Conservation (phyloP, 169 alveolate genomes). For the Plasmodium billcollinsi region DNA sequence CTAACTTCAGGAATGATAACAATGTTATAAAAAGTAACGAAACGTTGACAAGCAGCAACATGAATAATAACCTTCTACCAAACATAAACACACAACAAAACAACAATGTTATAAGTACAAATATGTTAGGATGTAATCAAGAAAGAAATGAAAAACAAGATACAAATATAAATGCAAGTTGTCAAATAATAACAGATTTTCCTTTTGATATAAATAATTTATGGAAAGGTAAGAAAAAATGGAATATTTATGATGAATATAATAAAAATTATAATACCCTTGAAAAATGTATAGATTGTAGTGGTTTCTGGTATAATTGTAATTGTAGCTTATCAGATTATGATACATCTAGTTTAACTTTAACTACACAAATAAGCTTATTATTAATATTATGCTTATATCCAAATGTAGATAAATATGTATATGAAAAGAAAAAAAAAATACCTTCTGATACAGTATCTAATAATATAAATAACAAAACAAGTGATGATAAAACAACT, state of each 20-base stretch:
- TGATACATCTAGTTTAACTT: conserved; percentile 30
- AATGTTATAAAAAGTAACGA: background rate
- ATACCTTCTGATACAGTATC: background rate
- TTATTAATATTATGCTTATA: conserved; percentile 61
- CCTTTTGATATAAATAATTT: background rate
- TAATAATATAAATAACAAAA: background rate
- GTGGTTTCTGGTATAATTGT: conserved; percentile 70
- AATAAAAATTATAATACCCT: background rate
- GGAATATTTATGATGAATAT: conserved; percentile 27
- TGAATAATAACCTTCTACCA: background rate
- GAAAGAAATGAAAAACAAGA: background rate
- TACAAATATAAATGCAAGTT: background rate
- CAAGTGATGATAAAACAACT: background rate
- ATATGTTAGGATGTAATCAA: background rate
- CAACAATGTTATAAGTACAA: background rate
- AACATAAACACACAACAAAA: background rate
- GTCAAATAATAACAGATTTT: too few relatives aligned
- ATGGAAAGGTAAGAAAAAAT: background rate
- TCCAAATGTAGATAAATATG: conserved; percentile 71
- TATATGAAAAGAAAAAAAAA: conserved; percentile 58
- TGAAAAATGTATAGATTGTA: conserved; percentile 44
- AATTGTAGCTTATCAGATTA: conserved; percentile 45
- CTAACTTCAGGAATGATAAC: too few relatives aligned
- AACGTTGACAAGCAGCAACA: background rate
- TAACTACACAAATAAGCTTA: conserved; percentile 68